These are phyloP conservation scores for Cryptosporidium andersoni DNA, from an alignment of 169 alveolate species.

Conservation along the genomic window DNA sequence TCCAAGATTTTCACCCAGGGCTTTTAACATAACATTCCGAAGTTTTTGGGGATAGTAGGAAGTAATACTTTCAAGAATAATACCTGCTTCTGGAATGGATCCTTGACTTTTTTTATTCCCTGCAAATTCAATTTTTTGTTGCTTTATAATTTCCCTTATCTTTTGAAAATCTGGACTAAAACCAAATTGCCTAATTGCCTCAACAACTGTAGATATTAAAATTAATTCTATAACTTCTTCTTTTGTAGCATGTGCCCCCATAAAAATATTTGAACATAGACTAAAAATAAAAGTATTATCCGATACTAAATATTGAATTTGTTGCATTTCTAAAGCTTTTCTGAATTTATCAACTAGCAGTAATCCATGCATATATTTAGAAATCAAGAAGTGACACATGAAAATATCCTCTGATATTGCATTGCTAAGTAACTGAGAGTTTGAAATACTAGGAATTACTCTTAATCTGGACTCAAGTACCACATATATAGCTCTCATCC, in stretches of 20 bases:
- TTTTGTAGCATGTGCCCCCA: conserved; percentile 68
- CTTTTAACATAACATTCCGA: conserved; percentile 11
- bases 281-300: conserved; percentile 27
- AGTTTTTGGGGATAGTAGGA: conserved; percentile 27
- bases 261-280: conserved; percentile 34
- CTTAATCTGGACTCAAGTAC: conserved; percentile 17
- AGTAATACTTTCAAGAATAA: conserved; percentile 3
- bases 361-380: conserved; percentile 48
- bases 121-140: background rate
- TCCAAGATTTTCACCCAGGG: background rate
- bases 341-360: background rate
- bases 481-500: conserved; percentile 70
- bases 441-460: conserved; percentile 51
- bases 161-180: conserved; percentile 7
- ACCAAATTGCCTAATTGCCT: conserved; percentile 55
- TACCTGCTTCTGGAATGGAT: conserved; percentile 12
- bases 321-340: background rate
- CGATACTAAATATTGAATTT: background rate
- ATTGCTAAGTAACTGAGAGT: conserved; percentile 18
- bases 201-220: conserved; percentile 44
- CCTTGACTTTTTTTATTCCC: background rate
- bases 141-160: conserved; percentile 17
- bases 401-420: conserved; percentile 33
- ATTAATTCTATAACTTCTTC: conserved; percentile 56
- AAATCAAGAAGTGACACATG: conserved; percentile 23